Evolutionary conservation across 805 yeast species (phyloP).

Genomic region (Saturnispora gosingensis): DNA sequence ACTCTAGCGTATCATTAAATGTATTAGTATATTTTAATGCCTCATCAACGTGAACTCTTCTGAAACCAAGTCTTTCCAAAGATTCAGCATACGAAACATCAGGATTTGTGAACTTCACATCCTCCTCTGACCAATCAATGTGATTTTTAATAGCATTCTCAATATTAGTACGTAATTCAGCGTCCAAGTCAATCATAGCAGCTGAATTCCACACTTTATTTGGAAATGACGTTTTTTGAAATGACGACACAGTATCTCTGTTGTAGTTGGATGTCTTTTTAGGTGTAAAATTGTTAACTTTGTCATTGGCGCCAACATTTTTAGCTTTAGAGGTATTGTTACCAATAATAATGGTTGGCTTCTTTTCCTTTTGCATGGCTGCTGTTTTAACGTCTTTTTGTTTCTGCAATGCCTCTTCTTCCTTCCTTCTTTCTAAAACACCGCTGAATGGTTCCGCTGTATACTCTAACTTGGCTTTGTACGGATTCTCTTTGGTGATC

Average conservation of each 20-base stretch:
- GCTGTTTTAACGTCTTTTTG: conserved; percentile 38
- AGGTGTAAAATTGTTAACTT: not conserved
- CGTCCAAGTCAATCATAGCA: conserved; percentile 56
- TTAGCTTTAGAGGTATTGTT: not conserved
- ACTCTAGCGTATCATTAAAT: conserved; percentile 50
- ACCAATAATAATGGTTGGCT: conserved; percentile 36
- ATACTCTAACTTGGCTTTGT: conserved; percentile 43
- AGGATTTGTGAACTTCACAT: conserved; percentile 9
- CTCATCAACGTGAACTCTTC: conserved; percentile 60
- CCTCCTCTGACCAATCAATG: conserved; percentile 41
- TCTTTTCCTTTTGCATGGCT: conserved; percentile 42
- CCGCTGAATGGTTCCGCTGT: conserved; percentile 71
- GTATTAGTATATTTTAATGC: conserved; percentile 49
- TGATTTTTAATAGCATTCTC: conserved; percentile 53
- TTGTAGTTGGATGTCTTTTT: conserved; percentile 1
- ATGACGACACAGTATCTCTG: conserved; percentile 1
- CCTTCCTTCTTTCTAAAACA: conserved; percentile 46
- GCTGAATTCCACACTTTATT: conserved; percentile 64
- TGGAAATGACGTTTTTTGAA: conserved; percentile 28
- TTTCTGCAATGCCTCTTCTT: conserved; percentile 33
- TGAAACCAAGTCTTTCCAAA: conserved; percentile 49
- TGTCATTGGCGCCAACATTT: not conserved
- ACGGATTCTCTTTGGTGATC: conserved; percentile 36
- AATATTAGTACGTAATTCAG: conserved; percentile 51
- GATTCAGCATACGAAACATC: conserved; percentile 10